phyloP scores from a whole-genome alignment of 2,329 filamentous ascomycete species.

The Beauveria asiatica region DNA sequence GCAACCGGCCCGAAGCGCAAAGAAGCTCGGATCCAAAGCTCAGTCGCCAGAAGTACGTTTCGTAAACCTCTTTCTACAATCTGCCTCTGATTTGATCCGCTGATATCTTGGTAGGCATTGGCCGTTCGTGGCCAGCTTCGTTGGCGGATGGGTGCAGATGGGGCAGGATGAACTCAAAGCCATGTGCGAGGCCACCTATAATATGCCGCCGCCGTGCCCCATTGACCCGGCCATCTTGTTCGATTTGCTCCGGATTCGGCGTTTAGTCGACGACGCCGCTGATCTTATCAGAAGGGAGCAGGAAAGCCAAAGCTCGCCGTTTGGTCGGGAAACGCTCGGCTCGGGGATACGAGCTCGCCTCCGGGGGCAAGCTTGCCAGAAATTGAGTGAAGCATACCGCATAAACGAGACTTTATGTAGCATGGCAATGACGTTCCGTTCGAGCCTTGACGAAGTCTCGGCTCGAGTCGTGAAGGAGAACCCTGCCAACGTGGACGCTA shows the following conservation, averaged over 20 bases:
- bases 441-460: constrained; percentile 68
- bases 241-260: constrained; percentile 74
- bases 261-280: constrained; percentile 71
- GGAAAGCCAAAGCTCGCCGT: constrained; percentile 62
- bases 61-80: too few species aligned
- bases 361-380: constrained; percentile 70
- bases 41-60: too few species aligned
- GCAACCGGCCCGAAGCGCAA: too few species aligned
- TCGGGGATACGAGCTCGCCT: constrained; percentile 29
- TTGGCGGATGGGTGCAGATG: too few species aligned
- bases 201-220: constrained; percentile 64
- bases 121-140: too few species aligned
- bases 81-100: too few species aligned
- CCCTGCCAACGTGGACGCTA: constrained; percentile 61
- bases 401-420: constrained; percentile 74
- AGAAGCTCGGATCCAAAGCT: too few species aligned
- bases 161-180: constrained; percentile 44
- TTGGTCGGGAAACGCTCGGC: constrained; percentile 28
- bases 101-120: too few species aligned
- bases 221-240: constrained; percentile 76
- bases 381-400: constrained; percentile 68
- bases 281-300: constrained; percentile 57
- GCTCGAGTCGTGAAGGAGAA: constrained; percentile 63
- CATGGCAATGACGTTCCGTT: constrained; percentile 73
- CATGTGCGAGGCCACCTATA: constrained; percentile 72